Base-by-base conservation (phyloP, 768 basidiomycete genomes). In the Leccinum aurantiacum region DNA sequence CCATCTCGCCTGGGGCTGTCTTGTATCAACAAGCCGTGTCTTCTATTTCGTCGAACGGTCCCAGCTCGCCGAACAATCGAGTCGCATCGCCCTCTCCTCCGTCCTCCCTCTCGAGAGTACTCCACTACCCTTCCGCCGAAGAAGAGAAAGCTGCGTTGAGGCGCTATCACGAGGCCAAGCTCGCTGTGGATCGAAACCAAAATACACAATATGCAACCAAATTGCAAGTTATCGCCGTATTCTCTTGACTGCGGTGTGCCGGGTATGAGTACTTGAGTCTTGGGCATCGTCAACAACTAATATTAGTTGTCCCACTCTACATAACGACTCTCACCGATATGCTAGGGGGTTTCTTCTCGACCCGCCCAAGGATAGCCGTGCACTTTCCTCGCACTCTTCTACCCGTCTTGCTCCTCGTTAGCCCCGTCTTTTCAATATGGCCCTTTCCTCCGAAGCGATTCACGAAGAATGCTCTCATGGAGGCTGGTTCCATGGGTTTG, bases 381-480 rank as follows among this genome's bases (percentile, higher is more conserved):
- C 44, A 46, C 37, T 52, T 44, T 19, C 54, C 37, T 38, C 31
- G 48, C 3, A 31, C 44, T 7, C 60, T 72, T 57, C 54, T 73
- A 2, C 44, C 57, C 37, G 47, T 60, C 38, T 31, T 70, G 7
- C 57, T 68, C 6, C 49, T 74, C 38, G 54, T 51, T 31, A 50
- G 53, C 37, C 74, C 74, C 6, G 67, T 59, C 44, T 63, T 51
- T 41, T 75, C 77, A 13, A 68, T 82, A 70, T 96, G 95, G 95
- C 94, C 95, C 0, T 95, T 95, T 74, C 80, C 87, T 47, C 82
- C 87, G n/a, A 93, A 95, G 71, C 81, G 91, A 44, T 96, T 93
- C 76, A 85, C 81, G 10, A 85, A 87, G 56, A 95, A 95, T 67
- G 82, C 89, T 0, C 80, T 98, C 54, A 78, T 97, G 53, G 79